Evolutionary conservation across 116 monocot species (phyloP), one percentile per base, ranked within the genome.

Genomic region (Zostera marina): DNA sequence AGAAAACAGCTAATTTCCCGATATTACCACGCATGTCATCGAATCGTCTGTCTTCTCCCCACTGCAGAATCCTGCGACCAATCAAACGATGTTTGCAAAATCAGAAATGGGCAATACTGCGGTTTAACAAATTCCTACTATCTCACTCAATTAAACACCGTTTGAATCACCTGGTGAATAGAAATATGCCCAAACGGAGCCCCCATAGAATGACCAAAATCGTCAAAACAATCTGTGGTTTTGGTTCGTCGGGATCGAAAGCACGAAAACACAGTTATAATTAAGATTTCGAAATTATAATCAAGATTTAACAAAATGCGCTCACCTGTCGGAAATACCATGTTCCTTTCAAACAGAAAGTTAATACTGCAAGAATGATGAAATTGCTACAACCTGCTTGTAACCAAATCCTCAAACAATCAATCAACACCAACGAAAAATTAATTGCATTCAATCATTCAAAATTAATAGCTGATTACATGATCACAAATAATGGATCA

Each of bases 311-410:
- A 53, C 23, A 20, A 8, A 44, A 15, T 26, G 48, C 22, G 20
- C 16, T 46, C 72, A 85, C 96, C 75, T 96, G 96, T 75, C 89
- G 75, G 63, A 89, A 80, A 81, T 96, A 73, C 88, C 89, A 96
- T 70, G 79, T 19, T 70, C 89, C 89, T 69, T 96, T 96, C 47
- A 96, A 12, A 53, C 43, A 45, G 48, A 85, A 68, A 38, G 96
- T 96, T 44, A 96, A 52, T 49, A 96, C 40, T 21, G 70, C 81
- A 67, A 88, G 72, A 62, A 94, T 70, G 24, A 94, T 44, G 55
- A 94, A 94, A 77, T 94, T 94, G 32, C 84, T 94, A 59, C 76
- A 74, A 41, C 88, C 94, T 94, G 74, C 60, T 78, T 24, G 60
- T 51, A 59, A 58, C n/a, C n/a, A n/a, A n/a, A n/a, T n/a, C n/a